Percentiles rank a stretch among this genome's conserved stretches.
Evolutionary conservation across 1,284 basidiomycete genomes (phyloP).

Genomic region (Cryptococcus amylolentus): DNA sequence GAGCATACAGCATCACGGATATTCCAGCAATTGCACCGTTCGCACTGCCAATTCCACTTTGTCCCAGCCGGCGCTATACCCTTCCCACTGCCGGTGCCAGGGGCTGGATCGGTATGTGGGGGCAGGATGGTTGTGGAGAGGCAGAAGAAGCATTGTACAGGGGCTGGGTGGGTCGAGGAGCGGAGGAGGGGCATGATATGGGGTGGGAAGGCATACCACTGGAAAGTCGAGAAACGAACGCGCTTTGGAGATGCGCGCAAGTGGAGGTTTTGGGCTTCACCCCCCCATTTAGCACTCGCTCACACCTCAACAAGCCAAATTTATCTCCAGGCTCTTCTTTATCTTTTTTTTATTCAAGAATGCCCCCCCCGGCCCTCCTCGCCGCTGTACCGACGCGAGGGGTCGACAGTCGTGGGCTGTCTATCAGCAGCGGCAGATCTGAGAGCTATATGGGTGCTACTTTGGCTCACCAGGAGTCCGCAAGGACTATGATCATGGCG

Average conservation of each 20-base stretch:
- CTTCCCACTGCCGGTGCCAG: slow-evolving; percentile 9
- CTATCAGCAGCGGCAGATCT: background rate
- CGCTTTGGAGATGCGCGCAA: background rate
- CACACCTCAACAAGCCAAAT: background rate
- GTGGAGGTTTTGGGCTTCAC: background rate
- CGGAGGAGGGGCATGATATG: slow-evolving; percentile 21
- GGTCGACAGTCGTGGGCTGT: slow-evolving; percentile 1
- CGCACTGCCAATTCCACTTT: slow-evolving; percentile 42
- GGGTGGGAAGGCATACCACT: background rate
- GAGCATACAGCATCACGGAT: slow-evolving; percentile 31
- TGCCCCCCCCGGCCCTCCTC: background rate
- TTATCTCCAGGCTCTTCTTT: background rate
- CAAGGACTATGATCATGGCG: slow-evolving; percentile 2
- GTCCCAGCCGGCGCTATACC: slow-evolving; percentile 23
- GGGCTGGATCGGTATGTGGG: slow-evolving; percentile 8
- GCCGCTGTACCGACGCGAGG: background rate
- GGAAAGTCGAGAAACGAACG: background rate
- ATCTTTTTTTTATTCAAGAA: background rate
- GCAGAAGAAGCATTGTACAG: slow-evolving; percentile 46
- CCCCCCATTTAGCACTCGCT: background rate
- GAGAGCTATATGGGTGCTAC: slow-evolving; percentile 1
- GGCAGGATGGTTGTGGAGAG: slow-evolving; percentile 28
- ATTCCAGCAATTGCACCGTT: slow-evolving; percentile 45
- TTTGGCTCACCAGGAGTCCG: slow-evolving; percentile 5
- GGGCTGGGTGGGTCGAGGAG: slow-evolving; percentile 25